These are phyloP conservation scores for Neurospora intermedia DNA, from an alignment of 495 filamentous ascomycete species.

Conservation along the genomic window DNA sequence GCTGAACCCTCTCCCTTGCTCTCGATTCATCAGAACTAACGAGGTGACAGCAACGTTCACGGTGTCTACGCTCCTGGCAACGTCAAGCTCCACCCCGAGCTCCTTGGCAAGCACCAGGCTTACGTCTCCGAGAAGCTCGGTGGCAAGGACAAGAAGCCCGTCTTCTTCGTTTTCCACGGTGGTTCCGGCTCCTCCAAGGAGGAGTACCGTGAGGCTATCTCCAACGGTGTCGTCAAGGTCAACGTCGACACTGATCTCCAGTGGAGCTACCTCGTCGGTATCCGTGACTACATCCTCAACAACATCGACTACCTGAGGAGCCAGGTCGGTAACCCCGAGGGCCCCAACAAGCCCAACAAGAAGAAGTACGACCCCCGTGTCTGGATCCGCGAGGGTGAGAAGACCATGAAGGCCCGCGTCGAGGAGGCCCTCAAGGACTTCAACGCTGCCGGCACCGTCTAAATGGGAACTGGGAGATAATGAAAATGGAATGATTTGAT, in stretches of 20 bases:
- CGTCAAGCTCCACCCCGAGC: constrained; percentile 87
- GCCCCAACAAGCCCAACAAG: constrained; percentile 73
- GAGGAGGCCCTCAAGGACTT: constrained; percentile 79
- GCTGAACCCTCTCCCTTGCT: neutral
- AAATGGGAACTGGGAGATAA: constrained; percentile 25
- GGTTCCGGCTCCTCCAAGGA: constrained; percentile 82
- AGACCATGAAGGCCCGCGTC: constrained; percentile 83
- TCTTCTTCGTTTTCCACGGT: constrained; percentile 99
- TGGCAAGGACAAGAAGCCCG: constrained; percentile 67
- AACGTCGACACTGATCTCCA: constrained; percentile 82
- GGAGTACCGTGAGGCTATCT: constrained; percentile 80
- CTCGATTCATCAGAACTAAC: neutral
- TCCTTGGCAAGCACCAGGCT: constrained; percentile 87
- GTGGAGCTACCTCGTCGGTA: constrained; percentile 77
- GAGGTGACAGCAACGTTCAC: constrained; percentile 72
- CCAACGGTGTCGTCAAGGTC: constrained; percentile 93
- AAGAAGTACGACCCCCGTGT: constrained; percentile 80
- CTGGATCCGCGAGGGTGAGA: constrained; percentile 92
- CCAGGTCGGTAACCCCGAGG: constrained; percentile 90
- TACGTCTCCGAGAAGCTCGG: constrained; percentile 66
- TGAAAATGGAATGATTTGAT: neutral
- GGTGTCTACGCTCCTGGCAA: constrained; percentile 99
- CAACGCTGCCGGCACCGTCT: constrained; percentile 78
- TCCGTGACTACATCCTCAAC: constrained; percentile 79
- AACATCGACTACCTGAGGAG: constrained; percentile 90